These are phyloP conservation scores for Lenwebbia sp. DNA, from an alignment of 345 rosid genomes.

Conservation along the genomic window DNA sequence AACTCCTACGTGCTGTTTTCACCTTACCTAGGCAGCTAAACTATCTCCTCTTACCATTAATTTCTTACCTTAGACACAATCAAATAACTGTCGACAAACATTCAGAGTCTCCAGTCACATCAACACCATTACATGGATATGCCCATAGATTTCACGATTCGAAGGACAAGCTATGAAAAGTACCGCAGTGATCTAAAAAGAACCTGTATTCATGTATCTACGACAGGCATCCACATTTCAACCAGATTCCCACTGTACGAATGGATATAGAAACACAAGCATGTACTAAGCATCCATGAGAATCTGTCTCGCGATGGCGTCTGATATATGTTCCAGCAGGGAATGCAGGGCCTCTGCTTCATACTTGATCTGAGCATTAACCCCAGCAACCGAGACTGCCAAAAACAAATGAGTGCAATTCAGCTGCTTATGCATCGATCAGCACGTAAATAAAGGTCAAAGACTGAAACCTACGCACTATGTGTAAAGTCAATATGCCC, in stretches of 20 bases:
- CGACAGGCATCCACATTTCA: constrained; percentile 60
- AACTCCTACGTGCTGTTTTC: background rate
- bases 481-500: background rate
- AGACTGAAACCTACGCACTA: background rate
- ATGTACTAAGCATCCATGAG: constrained; percentile 25
- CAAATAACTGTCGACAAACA: background rate
- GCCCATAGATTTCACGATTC: background rate
- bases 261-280: constrained; percentile 21
- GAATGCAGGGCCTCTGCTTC: constrained; percentile 25
- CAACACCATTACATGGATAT: background rate
- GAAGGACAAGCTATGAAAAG: background rate
- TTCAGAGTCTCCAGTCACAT: background rate
- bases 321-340: constrained; percentile 35
- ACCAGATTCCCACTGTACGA: constrained; percentile 19
- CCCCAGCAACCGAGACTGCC: constrained; percentile 20
- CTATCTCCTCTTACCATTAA: background rate
- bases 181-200: background rate
- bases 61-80: background rate
- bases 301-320: constrained; percentile 27
- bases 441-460: background rate
- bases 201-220: constrained; percentile 41
- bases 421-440: background rate
- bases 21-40: background rate
- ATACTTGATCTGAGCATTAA: constrained; percentile 24
- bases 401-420: background rate